A percentile compares a stretch with the other conserved stretches of the same genome.
phyloP scores from a whole-genome alignment of 129 eudicot genomes.

The Deinandra increscens region DNA sequence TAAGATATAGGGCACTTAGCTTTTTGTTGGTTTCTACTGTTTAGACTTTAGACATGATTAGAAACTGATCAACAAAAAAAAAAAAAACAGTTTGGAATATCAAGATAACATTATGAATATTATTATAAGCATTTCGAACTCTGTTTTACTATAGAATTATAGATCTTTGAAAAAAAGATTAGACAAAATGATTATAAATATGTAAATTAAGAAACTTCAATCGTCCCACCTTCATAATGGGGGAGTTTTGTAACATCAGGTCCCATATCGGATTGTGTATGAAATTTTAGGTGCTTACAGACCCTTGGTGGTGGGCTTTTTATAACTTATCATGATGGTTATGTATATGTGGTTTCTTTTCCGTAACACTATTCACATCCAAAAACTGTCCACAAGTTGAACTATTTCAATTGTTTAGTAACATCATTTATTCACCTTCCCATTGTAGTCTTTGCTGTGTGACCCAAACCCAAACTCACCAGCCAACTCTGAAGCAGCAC shows the following conservation, averaged over 20 bases:
- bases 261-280: too few species aligned
- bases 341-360: too few species aligned
- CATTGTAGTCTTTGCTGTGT: constrained; percentile 62
- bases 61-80: background rate
- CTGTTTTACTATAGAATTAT: background rate
- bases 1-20: background rate
- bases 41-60: background rate
- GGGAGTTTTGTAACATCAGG: background rate
- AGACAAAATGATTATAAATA: background rate
- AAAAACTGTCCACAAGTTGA: too few species aligned
- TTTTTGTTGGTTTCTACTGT: background rate
- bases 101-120: background rate
- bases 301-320: too few species aligned
- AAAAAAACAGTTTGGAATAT: too few species aligned
- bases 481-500: constrained; percentile 83
- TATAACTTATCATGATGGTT: too few species aligned
- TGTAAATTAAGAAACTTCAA: background rate
- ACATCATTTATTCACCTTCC: constrained; percentile 2
- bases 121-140: background rate
- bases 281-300: too few species aligned
- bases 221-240: background rate
- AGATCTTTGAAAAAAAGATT: background rate
- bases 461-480: constrained; percentile 86
- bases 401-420: too few species aligned
- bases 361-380: too few species aligned